Base-by-base conservation (phyloP, 2,329 filamentous ascomycete species). In the Phoma sp. region DNA sequence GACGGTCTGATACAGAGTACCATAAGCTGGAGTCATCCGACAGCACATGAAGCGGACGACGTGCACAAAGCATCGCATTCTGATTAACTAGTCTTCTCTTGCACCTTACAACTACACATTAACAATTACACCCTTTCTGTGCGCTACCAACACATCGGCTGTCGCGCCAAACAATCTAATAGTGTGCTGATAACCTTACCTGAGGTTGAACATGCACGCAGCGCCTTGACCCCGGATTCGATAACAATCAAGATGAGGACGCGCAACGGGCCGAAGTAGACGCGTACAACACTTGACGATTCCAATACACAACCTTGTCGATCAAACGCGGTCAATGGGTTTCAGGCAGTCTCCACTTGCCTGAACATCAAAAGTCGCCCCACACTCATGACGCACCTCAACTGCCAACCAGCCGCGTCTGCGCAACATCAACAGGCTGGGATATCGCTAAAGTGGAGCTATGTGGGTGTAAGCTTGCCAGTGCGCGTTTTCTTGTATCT, bases 311-410 rank as follows among this genome's bases (percentile, higher is more conserved):
- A 30, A 7, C 32, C 26, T 43, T 23, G 51, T 39, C 28, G 51
- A 54, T 54, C 51, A 45, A 54, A 46, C 45, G 40, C 34, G 45
- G 51, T 54, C 51, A 30, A 54, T 48, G 23, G 45, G 51, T 54
- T 54, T 54, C 51, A 54, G 40, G 11, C 20, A 46, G 39, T 29
- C 32, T 39, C 39, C 39, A 49, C 45, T 42, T 49, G 45, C 40
- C 33, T 54, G 51, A 54, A 54, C 46, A 37, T 54, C 51, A 45
- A 33, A 38, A 43, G 14, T 12, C 32, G 6, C 45, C 28, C 51
- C 23, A 43, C 51, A 45, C 51, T 28, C 39, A 21, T 49, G 45
- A 54, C 51, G 51, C 45, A 53, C 45, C 32, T 38, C 39, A 42
- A 7, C 39, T 29, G 23, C 25, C 45, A 29, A 28, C 51, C 45